phyloP scores from a whole-genome alignment of 1,284 basidiomycete species.

The Vanrija pseudolonga region DNA sequence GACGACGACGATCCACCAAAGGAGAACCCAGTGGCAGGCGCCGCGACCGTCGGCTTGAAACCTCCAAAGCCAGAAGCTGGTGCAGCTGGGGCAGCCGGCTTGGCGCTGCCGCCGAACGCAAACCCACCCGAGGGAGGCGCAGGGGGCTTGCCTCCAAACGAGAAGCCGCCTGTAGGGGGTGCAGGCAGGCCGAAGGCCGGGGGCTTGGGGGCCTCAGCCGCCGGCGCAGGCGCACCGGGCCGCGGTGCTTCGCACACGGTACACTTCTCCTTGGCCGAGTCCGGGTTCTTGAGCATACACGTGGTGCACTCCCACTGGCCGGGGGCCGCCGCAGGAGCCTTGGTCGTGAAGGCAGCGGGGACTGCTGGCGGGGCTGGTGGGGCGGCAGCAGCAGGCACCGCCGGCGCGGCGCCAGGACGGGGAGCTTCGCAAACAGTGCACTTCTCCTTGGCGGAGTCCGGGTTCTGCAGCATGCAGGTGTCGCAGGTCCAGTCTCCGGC shows the following conservation, averaged over 20 bases:
- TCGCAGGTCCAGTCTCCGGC: slow-evolving; percentile 52
- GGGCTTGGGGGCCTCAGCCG: background rate
- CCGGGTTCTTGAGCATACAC: slow-evolving; percentile 55
- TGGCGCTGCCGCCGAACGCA: slow-evolving; percentile 1
- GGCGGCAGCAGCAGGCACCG: slow-evolving; percentile 4
- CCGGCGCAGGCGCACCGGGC: slow-evolving; percentile 12
- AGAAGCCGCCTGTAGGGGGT: slow-evolving; percentile 6
- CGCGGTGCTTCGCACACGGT: slow-evolving; percentile 55
- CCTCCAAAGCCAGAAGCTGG: background rate
- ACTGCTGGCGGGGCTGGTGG: slow-evolving; percentile 4
- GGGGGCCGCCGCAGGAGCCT: background rate
- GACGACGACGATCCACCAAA: background rate
- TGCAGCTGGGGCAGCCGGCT: background rate
- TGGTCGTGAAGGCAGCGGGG: slow-evolving; percentile 4
- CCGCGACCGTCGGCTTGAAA: background rate
- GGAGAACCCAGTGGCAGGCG: background rate
- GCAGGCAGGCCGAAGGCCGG: background rate
- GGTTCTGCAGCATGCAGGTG: slow-evolving; percentile 54
- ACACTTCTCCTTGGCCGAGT: slow-evolving; percentile 53
- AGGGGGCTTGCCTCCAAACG: slow-evolving; percentile 5
- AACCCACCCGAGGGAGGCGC: slow-evolving; percentile 10
- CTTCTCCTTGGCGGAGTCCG: slow-evolving; percentile 51
- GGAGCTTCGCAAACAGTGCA: slow-evolving; percentile 58
- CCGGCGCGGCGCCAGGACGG: slow-evolving; percentile 19
- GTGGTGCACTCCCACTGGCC: slow-evolving; percentile 53